phyloP scores from a whole-genome alignment of 1,284 basidiomycete genomes.

The Naganishia sp. region DNA sequence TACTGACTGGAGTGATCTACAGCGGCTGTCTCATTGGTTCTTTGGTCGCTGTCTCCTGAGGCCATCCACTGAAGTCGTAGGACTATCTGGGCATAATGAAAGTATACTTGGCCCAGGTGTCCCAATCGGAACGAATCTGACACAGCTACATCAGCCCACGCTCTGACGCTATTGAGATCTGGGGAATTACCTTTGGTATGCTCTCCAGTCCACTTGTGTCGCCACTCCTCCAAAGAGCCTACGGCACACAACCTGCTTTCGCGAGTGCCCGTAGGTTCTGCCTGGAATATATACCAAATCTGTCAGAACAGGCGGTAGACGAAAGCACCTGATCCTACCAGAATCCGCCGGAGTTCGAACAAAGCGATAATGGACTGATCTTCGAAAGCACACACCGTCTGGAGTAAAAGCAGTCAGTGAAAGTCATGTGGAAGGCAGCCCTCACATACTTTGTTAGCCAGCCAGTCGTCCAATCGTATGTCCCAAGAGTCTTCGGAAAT shows the following conservation, averaged over 20 bases:
- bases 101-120: constrained; percentile 20
- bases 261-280: no score
- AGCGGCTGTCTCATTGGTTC: constrained; percentile 16
- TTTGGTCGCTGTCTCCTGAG: constrained; percentile 1
- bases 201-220: constrained; percentile 11
- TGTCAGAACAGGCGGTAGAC: no score
- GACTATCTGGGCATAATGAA: constrained; percentile 28
- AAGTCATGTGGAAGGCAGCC: no score
- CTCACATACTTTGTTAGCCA: constrained; percentile 4
- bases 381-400: constrained; percentile 14
- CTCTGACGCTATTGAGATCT: neutral
- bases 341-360: constrained; percentile 20
- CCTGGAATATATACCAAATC: no score
- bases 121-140: constrained; percentile 18
- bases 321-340: constrained; percentile 3
- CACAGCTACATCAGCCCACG: neutral
- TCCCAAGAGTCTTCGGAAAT: constrained; percentile 18
- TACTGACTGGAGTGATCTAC: constrained; percentile 22
- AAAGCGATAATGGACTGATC: constrained; percentile 28
- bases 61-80: constrained; percentile 25
- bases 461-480: constrained; percentile 13
- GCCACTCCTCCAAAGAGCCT: constrained; percentile 21
- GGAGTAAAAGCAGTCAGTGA: no score
- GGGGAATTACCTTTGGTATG: constrained; percentile 2
- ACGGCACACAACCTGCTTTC: neutral